Evolutionary conservation across 2,329 filamentous ascomycete species (phyloP), one percentile per base, ranked within the genome.

Genomic region (Claviceps quebecensis): DNA sequence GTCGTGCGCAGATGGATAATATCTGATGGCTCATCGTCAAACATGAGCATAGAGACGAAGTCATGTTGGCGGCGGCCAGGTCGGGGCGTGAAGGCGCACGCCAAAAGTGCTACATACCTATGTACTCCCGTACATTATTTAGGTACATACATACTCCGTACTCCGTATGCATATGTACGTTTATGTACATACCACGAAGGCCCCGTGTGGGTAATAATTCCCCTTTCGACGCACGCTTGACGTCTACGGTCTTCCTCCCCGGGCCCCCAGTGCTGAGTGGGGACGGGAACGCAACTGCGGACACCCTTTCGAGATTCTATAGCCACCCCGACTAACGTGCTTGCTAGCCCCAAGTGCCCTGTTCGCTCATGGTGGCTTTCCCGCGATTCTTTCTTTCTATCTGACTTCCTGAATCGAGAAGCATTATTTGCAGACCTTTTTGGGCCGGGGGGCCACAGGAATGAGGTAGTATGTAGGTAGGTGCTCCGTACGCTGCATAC

Each of bases 351-450:
- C 36, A 43, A 43, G 19, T 45, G 19, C 43, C 41, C 41, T 50
- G 38, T 49, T 46, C 40, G 46, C 49, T 56, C 29, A 34, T 4
- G 9, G 55, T 47, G 53, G 57, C 53, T 56, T 52, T 49, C 52
- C 55, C 53, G 56, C 52, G 54, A 58, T 64, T 65, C 62, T 61
- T 54, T 58, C 56, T 61, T 64, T 64, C 61, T 57, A 60, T 58
- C 56, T 55, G 59, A 53, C 57, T 63, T 63, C 59, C 56, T 57
- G 54, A 56, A 56, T 54, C 51, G 56, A 59, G 38, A 47, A 51
- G 47, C 52, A 11, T 34, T 34, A 34, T 34, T 34, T 9, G 29
- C 52, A 52, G 55, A 47, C 47, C 29, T 34, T 51, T 55, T 50
- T 53, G 50, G 53, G 49, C 48, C 45, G 45, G 50, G 49, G 41